A percentile compares a stretch with the other conserved stretches of the same genome.
phyloP scores from a whole-genome alignment of 345 rosid species.

The Citrus trifoliata region DNA sequence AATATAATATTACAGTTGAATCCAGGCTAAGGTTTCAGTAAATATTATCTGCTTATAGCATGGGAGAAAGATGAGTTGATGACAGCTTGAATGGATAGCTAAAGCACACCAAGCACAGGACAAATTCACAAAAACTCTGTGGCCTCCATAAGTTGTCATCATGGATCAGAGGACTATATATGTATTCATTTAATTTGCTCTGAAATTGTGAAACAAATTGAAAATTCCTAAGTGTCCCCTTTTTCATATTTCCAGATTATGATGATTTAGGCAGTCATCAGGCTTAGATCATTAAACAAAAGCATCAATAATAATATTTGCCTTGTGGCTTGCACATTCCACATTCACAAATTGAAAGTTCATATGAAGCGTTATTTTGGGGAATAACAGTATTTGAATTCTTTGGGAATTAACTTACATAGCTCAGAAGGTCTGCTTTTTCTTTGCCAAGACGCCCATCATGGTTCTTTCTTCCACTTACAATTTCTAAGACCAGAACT shows the following conservation, averaged over 20 bases:
- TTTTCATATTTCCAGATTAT: not conserved
- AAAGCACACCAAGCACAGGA: not conserved
- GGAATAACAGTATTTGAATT: not conserved
- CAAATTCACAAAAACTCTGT: not conserved
- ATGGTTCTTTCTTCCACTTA: conserved; percentile 82
- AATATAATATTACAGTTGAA: not conserved
- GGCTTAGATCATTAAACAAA: not conserved
- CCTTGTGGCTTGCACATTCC: not conserved
- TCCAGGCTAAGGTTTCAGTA: not conserved
- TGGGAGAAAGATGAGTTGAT: not conserved
- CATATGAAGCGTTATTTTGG: not conserved
- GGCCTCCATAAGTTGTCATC: not conserved
- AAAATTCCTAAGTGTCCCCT: not conserved
- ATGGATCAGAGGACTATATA: not conserved
- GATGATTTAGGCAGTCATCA: not conserved
- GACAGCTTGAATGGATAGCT: not conserved
- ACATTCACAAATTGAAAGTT: not conserved
- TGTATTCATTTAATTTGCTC: too few relatives aligned
- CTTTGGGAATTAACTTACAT: conserved; percentile 49
- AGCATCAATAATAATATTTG: not conserved
- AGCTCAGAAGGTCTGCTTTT: conserved; percentile 63
- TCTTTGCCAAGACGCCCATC: conserved; percentile 41
- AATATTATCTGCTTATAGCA: not conserved
- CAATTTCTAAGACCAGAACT: conserved; percentile 75
- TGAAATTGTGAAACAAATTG: not conserved